A percentile compares a stretch with the other conserved stretches of the same genome.
Conservation (phyloP, 1,139 yeast genomes). For the Debaryomyces udenii region DNA sequence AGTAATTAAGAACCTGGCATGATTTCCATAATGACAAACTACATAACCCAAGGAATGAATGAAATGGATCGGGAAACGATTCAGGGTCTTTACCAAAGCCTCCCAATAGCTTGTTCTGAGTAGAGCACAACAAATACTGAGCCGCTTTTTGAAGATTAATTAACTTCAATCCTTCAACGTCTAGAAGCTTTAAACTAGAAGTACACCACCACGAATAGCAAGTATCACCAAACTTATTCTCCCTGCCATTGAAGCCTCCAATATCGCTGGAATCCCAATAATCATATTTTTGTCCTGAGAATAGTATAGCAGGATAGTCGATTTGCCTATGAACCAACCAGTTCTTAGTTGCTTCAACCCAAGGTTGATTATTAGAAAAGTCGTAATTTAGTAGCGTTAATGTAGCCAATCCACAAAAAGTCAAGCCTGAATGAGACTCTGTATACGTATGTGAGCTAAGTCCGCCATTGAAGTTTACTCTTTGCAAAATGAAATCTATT, state of each 20-base stretch:
- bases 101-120: conserved; percentile 71
- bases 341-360: conserved; percentile 43
- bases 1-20: conserved; percentile 12
- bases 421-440: conserved; percentile 87
- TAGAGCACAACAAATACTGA: conserved; percentile 53
- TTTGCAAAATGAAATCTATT: conserved; percentile 41
- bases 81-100: conserved; percentile 78
- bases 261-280: conserved; percentile 46
- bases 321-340: conserved; percentile 74
- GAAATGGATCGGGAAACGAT: conserved; percentile 70
- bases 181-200: conserved; percentile 57
- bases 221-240: conserved; percentile 82
- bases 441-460: conserved; percentile 36
- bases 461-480: conserved; percentile 70
- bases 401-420: conserved; percentile 81
- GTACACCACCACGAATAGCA: conserved; percentile 92
- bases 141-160: conserved; percentile 41
- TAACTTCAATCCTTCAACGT: conserved; percentile 25
- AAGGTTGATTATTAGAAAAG: conserved; percentile 20
- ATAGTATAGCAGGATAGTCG: conserved; percentile 31
- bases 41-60: conserved; percentile 63
- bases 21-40: conserved; percentile 51
- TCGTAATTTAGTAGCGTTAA: conserved; percentile 47
- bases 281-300: conserved; percentile 29
- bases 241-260: conserved; percentile 91